Evolutionary conservation across 169 alveolate species (phyloP).

Genomic region (Eimeria acervulina): DNA sequence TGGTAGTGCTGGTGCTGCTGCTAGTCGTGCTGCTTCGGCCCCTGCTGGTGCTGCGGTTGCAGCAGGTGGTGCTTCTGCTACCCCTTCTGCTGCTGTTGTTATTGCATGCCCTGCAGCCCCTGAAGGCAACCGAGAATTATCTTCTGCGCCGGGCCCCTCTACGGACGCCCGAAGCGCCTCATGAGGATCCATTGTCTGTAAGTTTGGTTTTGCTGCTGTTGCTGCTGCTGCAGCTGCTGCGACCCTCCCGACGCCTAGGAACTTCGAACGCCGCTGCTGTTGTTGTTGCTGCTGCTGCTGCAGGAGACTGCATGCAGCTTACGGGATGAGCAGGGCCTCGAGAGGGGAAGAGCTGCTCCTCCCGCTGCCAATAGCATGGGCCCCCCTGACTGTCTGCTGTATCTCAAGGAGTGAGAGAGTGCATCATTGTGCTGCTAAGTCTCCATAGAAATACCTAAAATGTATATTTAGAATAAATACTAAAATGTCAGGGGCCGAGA

Average conservation of each 20-base stretch:
- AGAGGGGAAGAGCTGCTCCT: neutral
- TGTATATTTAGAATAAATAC: neutral
- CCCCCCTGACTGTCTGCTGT: neutral
- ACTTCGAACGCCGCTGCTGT: neutral
- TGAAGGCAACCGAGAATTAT: neutral
- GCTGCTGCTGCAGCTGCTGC: constrained; percentile 19
- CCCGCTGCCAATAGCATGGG: neutral
- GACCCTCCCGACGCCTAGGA: neutral
- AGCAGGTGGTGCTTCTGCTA: constrained; percentile 18
- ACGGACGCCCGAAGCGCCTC: neutral
- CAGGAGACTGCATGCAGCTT: neutral
- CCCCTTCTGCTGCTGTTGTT: neutral
- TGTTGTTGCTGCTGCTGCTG: neutral
- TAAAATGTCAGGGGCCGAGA: neutral
- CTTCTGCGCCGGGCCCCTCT: neutral
- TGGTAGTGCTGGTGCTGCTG: too few relatives aligned
- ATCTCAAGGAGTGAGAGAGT: neutral
- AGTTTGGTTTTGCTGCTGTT: neutral
- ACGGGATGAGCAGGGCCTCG: neutral
- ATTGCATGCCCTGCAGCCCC: neutral
- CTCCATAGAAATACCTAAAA: neutral
- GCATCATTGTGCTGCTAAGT: neutral
- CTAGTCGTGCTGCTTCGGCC: neutral
- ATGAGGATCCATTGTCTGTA: constrained; percentile 37
- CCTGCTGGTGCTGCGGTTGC: constrained; percentile 21